phyloP scores from a whole-genome alignment of 2,329 filamentous ascomycete species.

The Aspergillus alliaceus region DNA sequence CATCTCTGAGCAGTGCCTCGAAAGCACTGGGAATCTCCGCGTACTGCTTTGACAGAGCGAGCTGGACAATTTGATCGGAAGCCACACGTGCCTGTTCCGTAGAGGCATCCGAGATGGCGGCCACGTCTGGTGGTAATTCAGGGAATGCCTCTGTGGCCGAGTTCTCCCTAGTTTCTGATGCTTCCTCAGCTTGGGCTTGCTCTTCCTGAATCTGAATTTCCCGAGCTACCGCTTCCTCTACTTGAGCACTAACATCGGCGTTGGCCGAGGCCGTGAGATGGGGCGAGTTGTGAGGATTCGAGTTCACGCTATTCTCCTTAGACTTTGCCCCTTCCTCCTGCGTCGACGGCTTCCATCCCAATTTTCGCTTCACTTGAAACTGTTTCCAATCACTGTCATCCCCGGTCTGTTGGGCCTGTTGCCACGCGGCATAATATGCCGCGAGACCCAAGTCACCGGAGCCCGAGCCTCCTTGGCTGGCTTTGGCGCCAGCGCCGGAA shows the following conservation, averaged over 20 bases:
- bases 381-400: slow-evolving; percentile 84
- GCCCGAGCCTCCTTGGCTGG: slow-evolving; percentile 59
- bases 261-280: slow-evolving; percentile 57
- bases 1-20: slow-evolving; percentile 81
- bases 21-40: slow-evolving; percentile 88
- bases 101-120: slow-evolving; percentile 49
- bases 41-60: slow-evolving; percentile 72
- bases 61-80: slow-evolving; percentile 73
- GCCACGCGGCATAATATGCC: slow-evolving; percentile 88
- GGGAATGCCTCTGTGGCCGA: slow-evolving; percentile 26
- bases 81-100: slow-evolving; percentile 67
- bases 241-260: slow-evolving; percentile 65
- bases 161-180: slow-evolving; percentile 29
- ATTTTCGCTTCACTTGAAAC: slow-evolving; percentile 82
- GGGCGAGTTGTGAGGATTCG: slow-evolving; percentile 53
- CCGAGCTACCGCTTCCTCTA: slow-evolving; percentile 79
- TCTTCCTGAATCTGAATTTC: slow-evolving; percentile 67
- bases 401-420: slow-evolving; percentile 69
- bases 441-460: slow-evolving; percentile 68
- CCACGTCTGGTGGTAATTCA: slow-evolving; percentile 31
- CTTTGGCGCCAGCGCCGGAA: slow-evolving; percentile 52
- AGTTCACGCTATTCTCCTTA: slow-evolving; percentile 22
- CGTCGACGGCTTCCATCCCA: slow-evolving; percentile 75
- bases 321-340: slow-evolving; percentile 38
- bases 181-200: slow-evolving; percentile 44